Evolutionary conservation across 345 rosid species (phyloP), one percentile per base, ranked within the genome.

Genomic region (Boechera retrofracta): DNA sequence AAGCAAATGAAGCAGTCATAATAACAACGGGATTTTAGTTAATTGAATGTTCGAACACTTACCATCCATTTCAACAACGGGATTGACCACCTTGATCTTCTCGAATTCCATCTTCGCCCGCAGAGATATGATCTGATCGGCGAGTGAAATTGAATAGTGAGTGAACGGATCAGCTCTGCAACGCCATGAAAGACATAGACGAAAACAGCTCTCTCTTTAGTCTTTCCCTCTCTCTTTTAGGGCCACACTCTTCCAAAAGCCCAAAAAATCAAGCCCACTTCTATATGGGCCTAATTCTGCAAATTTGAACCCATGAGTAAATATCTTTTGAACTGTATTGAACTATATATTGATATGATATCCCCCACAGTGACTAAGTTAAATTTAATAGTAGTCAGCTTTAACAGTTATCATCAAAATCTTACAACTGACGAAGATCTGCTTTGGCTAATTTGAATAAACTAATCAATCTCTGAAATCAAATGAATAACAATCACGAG

Each of bases 31-130:
- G 49, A 39, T 39, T 41, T 39, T 35, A 62, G 33, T 16, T 10
- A 58, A 58, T 33, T 8, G 15, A 66, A 48, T 10, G 32, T 66
- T 65, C 29, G 35, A 67, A 48, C 59, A 35, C 54, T 60, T 32
- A 85, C 87, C 88, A 53, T 88, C 88, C 89, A 88, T 85, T 71
- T 86, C 87, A 32, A 86, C 87, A 32, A 88, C 62, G 71, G 92
- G 90, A 28, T 82, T 85, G 67, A 26, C 73, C 38, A 86, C 89
- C 71, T 86, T 86, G 71, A 86, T 83, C 85, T 79, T 88, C 78
- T 82, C 59, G 56, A 76, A 81, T 2, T 55, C 88, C 92, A 86
- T 86, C 57, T 75, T 58, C 1, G 41, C 42, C 42, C 63, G 42
- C 13, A 33, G 63, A 33, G n/a, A 8, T 58, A 56, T 41, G 44